Percentiles rank a stretch among this genome's conserved stretches.
Conservation (phyloP, 2,329 filamentous ascomycete genomes). For the Cordyceps cicadae region DNA sequence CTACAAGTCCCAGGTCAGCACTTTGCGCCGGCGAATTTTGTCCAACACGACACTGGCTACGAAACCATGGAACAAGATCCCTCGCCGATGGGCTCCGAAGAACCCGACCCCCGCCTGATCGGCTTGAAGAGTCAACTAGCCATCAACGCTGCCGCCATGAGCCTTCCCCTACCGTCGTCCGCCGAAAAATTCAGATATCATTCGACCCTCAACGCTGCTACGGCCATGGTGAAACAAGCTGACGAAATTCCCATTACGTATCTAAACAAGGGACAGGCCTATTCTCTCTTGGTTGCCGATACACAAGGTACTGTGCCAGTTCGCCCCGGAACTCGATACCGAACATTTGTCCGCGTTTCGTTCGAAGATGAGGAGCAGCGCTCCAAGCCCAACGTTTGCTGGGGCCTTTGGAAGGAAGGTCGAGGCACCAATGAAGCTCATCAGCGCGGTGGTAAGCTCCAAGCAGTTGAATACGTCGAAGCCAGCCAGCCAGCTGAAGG, state of each 20-base stretch:
- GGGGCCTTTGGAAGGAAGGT: constrained; percentile 91
- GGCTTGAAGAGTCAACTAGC: constrained; percentile 45
- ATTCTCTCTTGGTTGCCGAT: constrained; percentile 77
- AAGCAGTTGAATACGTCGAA: constrained; percentile 91
- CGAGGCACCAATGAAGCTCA: constrained; percentile 93
- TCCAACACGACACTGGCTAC: constrained; percentile 72
- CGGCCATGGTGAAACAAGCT: constrained; percentile 84
- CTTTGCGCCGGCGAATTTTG: constrained; percentile 71
- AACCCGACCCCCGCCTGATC: constrained; percentile 33
- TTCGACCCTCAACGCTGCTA: constrained; percentile 83
- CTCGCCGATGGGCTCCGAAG: constrained; percentile 54
- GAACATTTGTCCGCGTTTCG: constrained; percentile 88
- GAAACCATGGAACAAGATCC: constrained; percentile 71
- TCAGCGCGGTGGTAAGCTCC: constrained; percentile 81
- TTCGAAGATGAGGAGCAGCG: constrained; percentile 96
- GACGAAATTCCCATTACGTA: constrained; percentile 97
- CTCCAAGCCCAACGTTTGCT: constrained; percentile 71
- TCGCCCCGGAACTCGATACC: constrained; percentile 60
- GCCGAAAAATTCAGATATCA: constrained; percentile 80
- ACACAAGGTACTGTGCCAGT: constrained; percentile 55
- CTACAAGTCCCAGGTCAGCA: constrained; percentile 47
- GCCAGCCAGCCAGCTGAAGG: constrained; percentile 49
- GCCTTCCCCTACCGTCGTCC: constrained; percentile 40
- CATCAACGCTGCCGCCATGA: constrained; percentile 46
- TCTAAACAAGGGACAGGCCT: constrained; percentile 94